These are phyloP conservation scores for Phialemonium atrogriseum DNA, from an alignment of 2,329 filamentous ascomycete species.

Conservation along the genomic window DNA sequence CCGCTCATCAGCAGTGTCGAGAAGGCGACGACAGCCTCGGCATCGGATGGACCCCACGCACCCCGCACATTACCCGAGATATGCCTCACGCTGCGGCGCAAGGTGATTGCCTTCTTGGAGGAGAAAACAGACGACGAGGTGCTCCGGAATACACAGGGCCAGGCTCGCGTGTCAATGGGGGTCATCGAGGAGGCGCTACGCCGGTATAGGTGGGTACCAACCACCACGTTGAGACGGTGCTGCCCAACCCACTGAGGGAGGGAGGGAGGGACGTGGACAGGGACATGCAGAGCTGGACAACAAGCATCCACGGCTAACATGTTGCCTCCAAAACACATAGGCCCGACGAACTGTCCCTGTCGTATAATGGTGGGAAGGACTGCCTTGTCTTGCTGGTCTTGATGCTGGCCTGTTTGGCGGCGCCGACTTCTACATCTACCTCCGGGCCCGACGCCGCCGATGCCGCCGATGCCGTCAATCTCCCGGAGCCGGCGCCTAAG, in stretches of 20 bases:
- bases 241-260: slow-evolving; percentile 1
- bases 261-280: not conserved
- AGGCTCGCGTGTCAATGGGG: slow-evolving; percentile 62
- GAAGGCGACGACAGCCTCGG: too few species aligned
- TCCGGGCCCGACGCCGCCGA: slow-evolving; percentile 8
- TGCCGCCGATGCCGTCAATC: slow-evolving; percentile 5
- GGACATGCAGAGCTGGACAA: slow-evolving; percentile 1
- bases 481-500: slow-evolving; percentile 23
- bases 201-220: slow-evolving; percentile 57
- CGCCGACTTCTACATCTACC: slow-evolving; percentile 14
- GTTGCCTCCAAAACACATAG: slow-evolving; percentile 31
- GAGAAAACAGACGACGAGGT: slow-evolving; percentile 47
- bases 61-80: slow-evolving; percentile 27
- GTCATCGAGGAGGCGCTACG: slow-evolving; percentile 69
- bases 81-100: slow-evolving; percentile 46
- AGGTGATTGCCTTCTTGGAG: slow-evolving; percentile 58
- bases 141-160: slow-evolving; percentile 60
- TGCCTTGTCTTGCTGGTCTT: slow-evolving; percentile 87
- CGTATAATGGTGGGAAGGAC: slow-evolving; percentile 97
- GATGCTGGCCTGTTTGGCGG: slow-evolving; percentile 58
- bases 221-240: slow-evolving; percentile 1
- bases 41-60: too few species aligned
- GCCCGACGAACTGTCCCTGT: slow-evolving; percentile 71
- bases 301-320: slow-evolving; percentile 1
- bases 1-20: too few species aligned